These are phyloP conservation scores for Purshia tridentata DNA, from an alignment of 306 rosid species.

Conservation along the genomic window DNA sequence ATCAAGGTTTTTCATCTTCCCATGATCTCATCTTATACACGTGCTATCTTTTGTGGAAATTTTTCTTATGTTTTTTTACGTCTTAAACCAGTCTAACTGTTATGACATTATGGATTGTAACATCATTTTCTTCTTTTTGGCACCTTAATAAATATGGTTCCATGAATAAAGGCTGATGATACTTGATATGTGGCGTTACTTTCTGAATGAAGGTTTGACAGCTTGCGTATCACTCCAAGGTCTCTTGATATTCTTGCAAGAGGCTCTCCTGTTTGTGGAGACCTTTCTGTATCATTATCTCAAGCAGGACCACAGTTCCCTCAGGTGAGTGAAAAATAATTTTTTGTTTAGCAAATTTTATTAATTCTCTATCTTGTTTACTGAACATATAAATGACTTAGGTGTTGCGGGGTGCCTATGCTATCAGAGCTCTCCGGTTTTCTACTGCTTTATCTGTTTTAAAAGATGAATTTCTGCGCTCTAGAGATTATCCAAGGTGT, in stretches of 20 bases:
- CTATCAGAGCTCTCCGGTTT: slow-evolving; percentile 86
- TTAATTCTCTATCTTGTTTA: slow-evolving; percentile 27
- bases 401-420: slow-evolving; percentile 93
- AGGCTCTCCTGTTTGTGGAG: slow-evolving; percentile 99
- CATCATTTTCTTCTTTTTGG: slow-evolving; percentile 28
- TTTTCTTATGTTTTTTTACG: background rate
- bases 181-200: slow-evolving; percentile 32
- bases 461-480: slow-evolving; percentile 88
- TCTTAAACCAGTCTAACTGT: background rate
- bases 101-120: slow-evolving; percentile 20
- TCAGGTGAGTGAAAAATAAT: slow-evolving; percentile 57
- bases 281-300: slow-evolving; percentile 94
- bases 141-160: slow-evolving; percentile 2
- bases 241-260: slow-evolving; percentile 94
- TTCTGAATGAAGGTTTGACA: slow-evolving; percentile 80
- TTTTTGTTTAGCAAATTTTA: slow-evolving; percentile 18
- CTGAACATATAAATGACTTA: slow-evolving; percentile 39
- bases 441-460: slow-evolving; percentile 82
- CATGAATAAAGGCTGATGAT: slow-evolving; percentile 18
- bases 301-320: slow-evolving; percentile 99
- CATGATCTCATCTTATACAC: slow-evolving; percentile 3
- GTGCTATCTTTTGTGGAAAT: background rate
- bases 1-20: slow-evolving; percentile 67
- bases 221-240: slow-evolving; percentile 95
- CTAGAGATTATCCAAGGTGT: slow-evolving; percentile 97